phyloP scores from a whole-genome alignment of 768 basidiomycete species.

The Solioccasus polychromus region DNA sequence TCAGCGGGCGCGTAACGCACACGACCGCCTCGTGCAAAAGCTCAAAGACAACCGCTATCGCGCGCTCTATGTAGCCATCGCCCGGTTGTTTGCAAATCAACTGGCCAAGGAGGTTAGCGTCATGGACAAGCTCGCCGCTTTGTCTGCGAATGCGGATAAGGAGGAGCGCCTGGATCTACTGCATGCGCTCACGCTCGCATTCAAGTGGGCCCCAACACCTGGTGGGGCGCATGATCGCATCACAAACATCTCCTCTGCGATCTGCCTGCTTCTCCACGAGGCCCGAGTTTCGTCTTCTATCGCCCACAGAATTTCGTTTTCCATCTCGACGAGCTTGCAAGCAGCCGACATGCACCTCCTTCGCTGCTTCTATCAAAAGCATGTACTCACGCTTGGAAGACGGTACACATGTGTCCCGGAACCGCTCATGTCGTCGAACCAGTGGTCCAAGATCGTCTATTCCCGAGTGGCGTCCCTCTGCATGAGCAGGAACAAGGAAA shows the following conservation, averaged over 20 bases:
- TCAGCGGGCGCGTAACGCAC: slow-evolving; percentile 23
- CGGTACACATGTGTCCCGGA: slow-evolving; percentile 47
- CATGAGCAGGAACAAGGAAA: slow-evolving; percentile 55
- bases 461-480: slow-evolving; percentile 54
- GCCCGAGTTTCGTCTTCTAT: slow-evolving; percentile 22
- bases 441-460: slow-evolving; percentile 59
- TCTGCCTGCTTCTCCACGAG: slow-evolving; percentile 50
- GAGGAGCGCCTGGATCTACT: slow-evolving; percentile 11
- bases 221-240: slow-evolving; percentile 56
- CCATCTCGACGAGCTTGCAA: slow-evolving; percentile 29
- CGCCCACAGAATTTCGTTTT: slow-evolving; percentile 11
- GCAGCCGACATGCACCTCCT: slow-evolving; percentile 40
- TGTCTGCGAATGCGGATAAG: slow-evolving; percentile 31
- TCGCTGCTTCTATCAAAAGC: slow-evolving; percentile 57
- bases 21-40: slow-evolving; percentile 38
- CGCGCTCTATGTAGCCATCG: slow-evolving; percentile 60
- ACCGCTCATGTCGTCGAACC: slow-evolving; percentile 56
- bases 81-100: slow-evolving; percentile 55
- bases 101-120: slow-evolving; percentile 50
- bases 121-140: slow-evolving; percentile 34
- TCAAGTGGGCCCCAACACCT: slow-evolving; percentile 72
- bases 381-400: slow-evolving; percentile 59
- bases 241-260: slow-evolving; percentile 64
- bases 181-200: slow-evolving; percentile 47
- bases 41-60: slow-evolving; percentile 50